phyloP scores from a whole-genome alignment of 1,284 basidiomycete genomes.

The Singerocomus inundabilis region DNA sequence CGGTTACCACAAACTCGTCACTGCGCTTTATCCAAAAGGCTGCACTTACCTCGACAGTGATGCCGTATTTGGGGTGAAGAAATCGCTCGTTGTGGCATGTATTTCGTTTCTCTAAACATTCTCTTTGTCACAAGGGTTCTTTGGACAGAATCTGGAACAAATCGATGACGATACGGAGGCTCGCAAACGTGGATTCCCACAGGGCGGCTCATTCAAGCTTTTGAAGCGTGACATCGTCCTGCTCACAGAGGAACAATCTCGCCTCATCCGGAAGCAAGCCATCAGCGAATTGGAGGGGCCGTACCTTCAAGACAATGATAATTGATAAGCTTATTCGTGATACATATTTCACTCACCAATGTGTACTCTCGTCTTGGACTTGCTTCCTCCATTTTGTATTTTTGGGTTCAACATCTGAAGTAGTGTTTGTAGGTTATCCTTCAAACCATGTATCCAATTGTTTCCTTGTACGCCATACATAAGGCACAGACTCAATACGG shows the following conservation, averaged over 20 bases:
- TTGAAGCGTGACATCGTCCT: conserved; percentile 63
- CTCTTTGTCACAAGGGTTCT: background rate
- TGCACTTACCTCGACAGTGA: conserved; percentile 69
- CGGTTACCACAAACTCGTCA: conserved; percentile 72
- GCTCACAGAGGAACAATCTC: conserved; percentile 44
- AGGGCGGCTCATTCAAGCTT: conserved; percentile 58
- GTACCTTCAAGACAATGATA: conserved; percentile 2
- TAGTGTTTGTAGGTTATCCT: background rate
- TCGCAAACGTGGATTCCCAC: conserved; percentile 59
- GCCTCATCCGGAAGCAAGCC: conserved; percentile 4
- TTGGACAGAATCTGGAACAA: conserved; percentile 44
- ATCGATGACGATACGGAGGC: conserved; percentile 54
- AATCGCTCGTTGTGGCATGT: conserved; percentile 54
- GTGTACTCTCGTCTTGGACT: background rate
- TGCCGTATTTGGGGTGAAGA: conserved; percentile 78
- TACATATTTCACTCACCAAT: background rate
- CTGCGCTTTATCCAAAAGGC: conserved; percentile 73
- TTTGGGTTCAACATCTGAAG: background rate
- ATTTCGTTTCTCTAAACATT: conserved; percentile 25
- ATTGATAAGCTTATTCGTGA: background rate
- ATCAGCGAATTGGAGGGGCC: background rate
- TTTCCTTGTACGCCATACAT: too few relatives aligned
- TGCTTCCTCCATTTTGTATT: background rate
- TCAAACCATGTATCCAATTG: background rate
- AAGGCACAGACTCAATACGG: background rate